These are phyloP conservation scores for Pyricularia grisea DNA, from an alignment of 2,329 filamentous ascomycete species.

Conservation along the genomic window DNA sequence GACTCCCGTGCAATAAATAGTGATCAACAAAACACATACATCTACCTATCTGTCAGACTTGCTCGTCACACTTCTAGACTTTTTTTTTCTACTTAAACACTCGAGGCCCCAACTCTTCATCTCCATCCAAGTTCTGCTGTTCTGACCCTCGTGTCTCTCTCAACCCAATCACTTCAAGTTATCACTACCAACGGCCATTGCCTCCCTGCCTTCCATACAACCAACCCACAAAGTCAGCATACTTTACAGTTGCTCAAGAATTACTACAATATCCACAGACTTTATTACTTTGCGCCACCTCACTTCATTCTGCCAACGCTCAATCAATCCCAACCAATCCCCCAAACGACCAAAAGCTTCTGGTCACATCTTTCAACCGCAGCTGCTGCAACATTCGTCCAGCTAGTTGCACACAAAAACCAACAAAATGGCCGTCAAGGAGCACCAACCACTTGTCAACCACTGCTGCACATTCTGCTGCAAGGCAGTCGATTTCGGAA, in stretches of 20 bases:
- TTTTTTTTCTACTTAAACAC: not conserved
- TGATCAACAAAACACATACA: not conserved
- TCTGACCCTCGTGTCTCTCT: not conserved
- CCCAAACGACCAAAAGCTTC: not conserved
- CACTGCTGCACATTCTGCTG: constrained; percentile 43
- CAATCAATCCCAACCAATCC: not conserved
- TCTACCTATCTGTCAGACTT: not conserved
- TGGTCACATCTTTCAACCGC: not conserved
- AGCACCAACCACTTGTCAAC: constrained; percentile 34
- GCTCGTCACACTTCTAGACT: not conserved
- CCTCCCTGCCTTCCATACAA: not conserved
- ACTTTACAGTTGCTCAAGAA: not conserved
- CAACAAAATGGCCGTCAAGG: constrained; percentile 30
- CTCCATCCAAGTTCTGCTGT: not conserved
- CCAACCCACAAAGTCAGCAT: not conserved
- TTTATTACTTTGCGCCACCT: not conserved
- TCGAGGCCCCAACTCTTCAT: not conserved
- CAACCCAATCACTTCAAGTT: not conserved
- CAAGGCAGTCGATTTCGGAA: constrained; percentile 38
- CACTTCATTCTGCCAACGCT: not conserved
- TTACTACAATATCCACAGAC: not conserved
- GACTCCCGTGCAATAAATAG: not conserved
- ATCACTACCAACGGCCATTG: not conserved
- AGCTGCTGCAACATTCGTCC: not conserved
- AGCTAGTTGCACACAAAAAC: constrained; percentile 14